Evolutionary conservation across 2,329 filamentous ascomycete genomes (phyloP), one percentile per base, ranked within the genome.

Genomic region (Nemania sp.): DNA sequence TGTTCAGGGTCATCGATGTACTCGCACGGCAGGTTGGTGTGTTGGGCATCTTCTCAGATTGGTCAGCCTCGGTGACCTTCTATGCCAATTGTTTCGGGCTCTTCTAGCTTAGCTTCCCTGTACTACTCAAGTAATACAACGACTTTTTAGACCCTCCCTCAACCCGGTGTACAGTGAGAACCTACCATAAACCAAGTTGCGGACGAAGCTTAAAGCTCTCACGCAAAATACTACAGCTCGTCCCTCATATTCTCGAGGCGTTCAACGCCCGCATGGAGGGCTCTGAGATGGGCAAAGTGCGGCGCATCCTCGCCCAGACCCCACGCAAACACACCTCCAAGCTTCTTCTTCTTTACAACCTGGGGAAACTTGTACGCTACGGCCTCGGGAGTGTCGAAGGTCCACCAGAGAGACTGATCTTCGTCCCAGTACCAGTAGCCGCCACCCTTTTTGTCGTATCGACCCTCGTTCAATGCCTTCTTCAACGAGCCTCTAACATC

Each of bases 61-160:
- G 86, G 87, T 80, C 81, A 14, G 81, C 83, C 9, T 87, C 86
- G 0, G 79, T 83, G 6, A 87, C 84, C 0, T 89, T 86, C 61
- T 90, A 88, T 69, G 86, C 86, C 59, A 90, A 88, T 64, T 90
- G 86, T 71, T 83, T 89, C 60, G 79, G 61, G 2, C 40, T 65
- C 7, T 57, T 61, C 9, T 37, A 37, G 17, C 5, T 6, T 22
- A 20, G 3, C 17, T 24, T n/a, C n/a, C n/a, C n/a, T n/a, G n/a
- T n/a, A n/a, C n/a, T n/a, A n/a, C n/a, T n/a, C n/a, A n/a, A n/a
- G n/a, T n/a, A n/a, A n/a, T n/a, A n/a, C n/a, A n/a, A n/a, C n/a
- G n/a, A n/a, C n/a, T n/a, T n/a, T n/a, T n/a, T n/a, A n/a, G n/a
- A n/a, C n/a, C n/a, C n/a, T n/a, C n/a, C n/a, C n/a, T n/a, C n/a